These are phyloP conservation scores for Phytophthora ramorum DNA, from an alignment of 352 stramenopile genomes.

Conservation along the genomic window DNA sequence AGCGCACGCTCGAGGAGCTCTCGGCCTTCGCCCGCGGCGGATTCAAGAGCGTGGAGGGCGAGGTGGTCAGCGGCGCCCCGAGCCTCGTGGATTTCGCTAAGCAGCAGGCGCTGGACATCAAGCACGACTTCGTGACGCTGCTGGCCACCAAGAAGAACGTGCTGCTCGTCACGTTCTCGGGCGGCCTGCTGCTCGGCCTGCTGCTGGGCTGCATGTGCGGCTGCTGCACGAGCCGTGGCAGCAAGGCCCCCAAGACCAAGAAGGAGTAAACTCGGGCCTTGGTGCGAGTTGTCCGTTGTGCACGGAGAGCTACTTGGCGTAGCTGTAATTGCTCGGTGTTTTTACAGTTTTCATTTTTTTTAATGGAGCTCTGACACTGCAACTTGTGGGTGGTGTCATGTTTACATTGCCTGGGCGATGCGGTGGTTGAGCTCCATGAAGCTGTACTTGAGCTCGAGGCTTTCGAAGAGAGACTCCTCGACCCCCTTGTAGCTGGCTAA, in stretches of 20 bases:
- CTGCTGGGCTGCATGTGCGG: constrained; percentile 74
- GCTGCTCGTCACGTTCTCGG: constrained; percentile 76
- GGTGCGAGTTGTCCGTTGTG: background rate
- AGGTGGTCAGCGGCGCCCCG: constrained; percentile 41
- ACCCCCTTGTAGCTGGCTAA: constrained; percentile 76
- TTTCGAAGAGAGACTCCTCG: constrained; percentile 80
- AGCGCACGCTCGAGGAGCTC: constrained; percentile 66
- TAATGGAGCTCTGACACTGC: constrained; percentile 21
- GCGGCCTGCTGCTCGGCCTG: constrained; percentile 66
- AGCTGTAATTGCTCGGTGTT: background rate
- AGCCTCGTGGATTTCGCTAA: constrained; percentile 44
- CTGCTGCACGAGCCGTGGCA: constrained; percentile 67
- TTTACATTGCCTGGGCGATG: constrained; percentile 46
- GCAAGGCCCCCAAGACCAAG: constrained; percentile 58
- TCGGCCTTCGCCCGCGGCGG: constrained; percentile 63
- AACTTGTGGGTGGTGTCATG: background rate
- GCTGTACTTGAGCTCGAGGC: constrained; percentile 86
- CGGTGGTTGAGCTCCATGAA: constrained; percentile 69
- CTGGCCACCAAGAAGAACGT: constrained; percentile 87
- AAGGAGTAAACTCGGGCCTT: constrained; percentile 48
- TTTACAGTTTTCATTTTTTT: constrained; percentile 21
- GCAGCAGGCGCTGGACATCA: constrained; percentile 57
- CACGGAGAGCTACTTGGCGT: background rate
- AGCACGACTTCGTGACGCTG: constrained; percentile 73
- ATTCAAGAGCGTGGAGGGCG: constrained; percentile 58